Conservation (phyloP, 768 basidiomycete species). For the Termitomyces sp. region DNA sequence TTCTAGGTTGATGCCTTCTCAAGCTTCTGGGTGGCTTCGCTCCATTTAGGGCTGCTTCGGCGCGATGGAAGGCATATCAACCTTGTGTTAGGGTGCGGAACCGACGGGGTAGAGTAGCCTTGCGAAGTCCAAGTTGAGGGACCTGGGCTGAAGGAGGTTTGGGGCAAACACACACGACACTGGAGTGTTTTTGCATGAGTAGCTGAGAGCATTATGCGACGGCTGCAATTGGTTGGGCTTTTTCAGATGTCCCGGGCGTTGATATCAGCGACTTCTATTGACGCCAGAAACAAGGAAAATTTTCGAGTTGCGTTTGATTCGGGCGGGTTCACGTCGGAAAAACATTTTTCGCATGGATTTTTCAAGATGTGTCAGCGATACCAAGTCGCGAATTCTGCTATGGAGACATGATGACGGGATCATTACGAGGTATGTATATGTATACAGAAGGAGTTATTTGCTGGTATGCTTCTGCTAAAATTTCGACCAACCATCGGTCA, state of each 20-base stretch:
- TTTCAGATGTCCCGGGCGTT: not conserved
- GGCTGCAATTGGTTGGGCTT: not conserved
- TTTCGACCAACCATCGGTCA: not conserved
- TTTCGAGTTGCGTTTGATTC: not conserved
- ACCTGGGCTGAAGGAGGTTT: too few species aligned
- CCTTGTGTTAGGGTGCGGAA: not conserved
- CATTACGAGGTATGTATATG: not conserved
- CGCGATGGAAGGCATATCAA: not conserved
- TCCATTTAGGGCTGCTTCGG: constrained; percentile 7
- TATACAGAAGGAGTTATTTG: not conserved
- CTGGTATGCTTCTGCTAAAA: not conserved
- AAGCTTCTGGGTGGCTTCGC: constrained; percentile 1
- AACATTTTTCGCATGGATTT: not conserved
- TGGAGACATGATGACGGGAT: not conserved
- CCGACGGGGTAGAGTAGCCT: not conserved
- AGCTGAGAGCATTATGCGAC: not conserved
- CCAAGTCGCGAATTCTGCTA: not conserved
- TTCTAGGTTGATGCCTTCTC: not conserved
- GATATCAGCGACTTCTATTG: not conserved
- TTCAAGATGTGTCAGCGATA: not conserved
- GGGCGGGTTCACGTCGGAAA: not conserved
- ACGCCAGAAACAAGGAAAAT: not conserved
- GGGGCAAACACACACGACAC: too few species aligned
- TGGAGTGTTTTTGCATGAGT: not conserved
- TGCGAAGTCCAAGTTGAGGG: not conserved